phyloP scores from a whole-genome alignment of 257 asterid species.

The Forsythia viridissima region DNA sequence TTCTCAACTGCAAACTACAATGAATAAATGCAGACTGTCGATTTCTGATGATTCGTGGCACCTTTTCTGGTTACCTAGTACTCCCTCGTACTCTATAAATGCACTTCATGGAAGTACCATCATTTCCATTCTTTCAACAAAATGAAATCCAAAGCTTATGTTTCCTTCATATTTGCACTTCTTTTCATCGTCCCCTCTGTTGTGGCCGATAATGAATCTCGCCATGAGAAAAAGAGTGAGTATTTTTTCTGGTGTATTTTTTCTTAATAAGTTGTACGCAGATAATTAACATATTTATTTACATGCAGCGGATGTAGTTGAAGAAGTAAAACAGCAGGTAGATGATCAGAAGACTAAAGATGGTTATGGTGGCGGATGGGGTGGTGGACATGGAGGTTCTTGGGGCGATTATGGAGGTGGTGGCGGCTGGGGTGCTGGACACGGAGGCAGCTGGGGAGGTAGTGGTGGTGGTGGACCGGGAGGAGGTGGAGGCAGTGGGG shows the following conservation, averaged over 20 bases:
- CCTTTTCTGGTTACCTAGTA: background rate
- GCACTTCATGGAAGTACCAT: background rate
- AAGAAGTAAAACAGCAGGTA: slow-evolving; percentile 6
- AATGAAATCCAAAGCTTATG: slow-evolving; percentile 22
- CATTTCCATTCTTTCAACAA: slow-evolving; percentile 2
- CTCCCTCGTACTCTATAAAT: slow-evolving; percentile 26
- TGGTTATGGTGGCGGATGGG: slow-evolving; percentile 16
- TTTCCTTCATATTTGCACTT: slow-evolving; percentile 27
- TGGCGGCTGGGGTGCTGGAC: slow-evolving; percentile 4
- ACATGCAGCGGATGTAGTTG: slow-evolving; percentile 18
- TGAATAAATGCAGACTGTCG: slow-evolving; percentile 12
- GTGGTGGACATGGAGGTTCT: slow-evolving; percentile 11
- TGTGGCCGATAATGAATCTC: slow-evolving; percentile 19
- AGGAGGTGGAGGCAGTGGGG: slow-evolving; percentile 9
- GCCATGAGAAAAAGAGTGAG: slow-evolving; percentile 28
- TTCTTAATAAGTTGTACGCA: background rate
- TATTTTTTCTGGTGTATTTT: background rate
- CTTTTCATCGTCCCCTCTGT: slow-evolving; percentile 28
- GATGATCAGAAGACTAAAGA: slow-evolving; percentile 9
- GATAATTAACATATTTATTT: background rate
- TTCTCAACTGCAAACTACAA: slow-evolving; percentile 37
- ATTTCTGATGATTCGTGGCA: background rate
- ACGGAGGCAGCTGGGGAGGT: slow-evolving; percentile 27
- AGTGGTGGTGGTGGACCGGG: slow-evolving; percentile 25
- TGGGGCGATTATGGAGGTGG: slow-evolving; percentile 20